Evolutionary conservation across 2,329 filamentous ascomycete genomes (phyloP).

Genomic region (Botryotinia calthae): DNA sequence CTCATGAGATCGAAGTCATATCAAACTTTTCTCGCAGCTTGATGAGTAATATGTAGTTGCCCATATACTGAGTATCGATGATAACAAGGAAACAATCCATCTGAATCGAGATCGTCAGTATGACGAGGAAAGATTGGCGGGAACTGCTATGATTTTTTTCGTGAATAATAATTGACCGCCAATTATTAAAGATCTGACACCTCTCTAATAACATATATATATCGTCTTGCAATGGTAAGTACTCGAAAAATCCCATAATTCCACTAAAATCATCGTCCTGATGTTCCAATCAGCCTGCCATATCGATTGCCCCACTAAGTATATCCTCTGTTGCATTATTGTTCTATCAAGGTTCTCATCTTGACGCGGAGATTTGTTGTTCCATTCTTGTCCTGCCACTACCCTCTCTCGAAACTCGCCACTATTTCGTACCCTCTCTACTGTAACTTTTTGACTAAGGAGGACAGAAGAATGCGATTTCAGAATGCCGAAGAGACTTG

Average conservation of each 20-base stretch:
- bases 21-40: neutral
- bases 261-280: neutral
- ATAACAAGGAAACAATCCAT: neutral
- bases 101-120: neutral
- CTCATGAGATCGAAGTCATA: neutral
- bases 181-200: neutral
- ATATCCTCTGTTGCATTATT: neutral
- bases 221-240: neutral
- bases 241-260: neutral
- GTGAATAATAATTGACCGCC: neutral
- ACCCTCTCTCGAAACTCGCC: neutral
- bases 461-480: fast-evolving
- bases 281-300: neutral
- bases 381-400: neutral
- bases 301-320: neutral
- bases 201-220: neutral
- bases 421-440: neutral
- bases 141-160: neutral
- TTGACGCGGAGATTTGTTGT: neutral
- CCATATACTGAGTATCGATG: neutral
- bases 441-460: neutral
- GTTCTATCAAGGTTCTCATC: neutral
- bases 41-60: too few species aligned
- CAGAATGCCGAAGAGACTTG: neutral
- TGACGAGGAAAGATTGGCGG: neutral